These are phyloP conservation scores for Vinca major DNA, from an alignment of 305 asterid species.

Conservation along the genomic window DNA sequence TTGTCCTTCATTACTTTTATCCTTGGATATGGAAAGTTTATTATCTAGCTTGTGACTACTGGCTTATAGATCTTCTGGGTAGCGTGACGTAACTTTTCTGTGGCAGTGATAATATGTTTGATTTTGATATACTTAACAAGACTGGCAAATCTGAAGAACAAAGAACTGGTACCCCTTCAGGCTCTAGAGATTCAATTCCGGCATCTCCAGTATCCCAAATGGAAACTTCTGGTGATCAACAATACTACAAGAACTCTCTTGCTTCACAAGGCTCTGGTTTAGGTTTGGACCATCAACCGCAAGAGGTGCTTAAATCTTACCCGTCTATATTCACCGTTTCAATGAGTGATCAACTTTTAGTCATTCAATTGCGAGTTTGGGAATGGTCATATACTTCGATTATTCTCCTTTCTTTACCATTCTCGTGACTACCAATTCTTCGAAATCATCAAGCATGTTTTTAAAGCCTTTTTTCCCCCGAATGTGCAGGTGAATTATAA, in stretches of 20 bases:
- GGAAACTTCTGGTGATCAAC: conserved; percentile 22
- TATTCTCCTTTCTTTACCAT: neutral
- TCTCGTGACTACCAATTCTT: neutral
- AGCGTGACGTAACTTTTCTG: conserved; percentile 13
- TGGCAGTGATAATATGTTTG: conserved; percentile 35
- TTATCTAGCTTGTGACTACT: conserved; percentile 3
- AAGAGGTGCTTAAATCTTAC: conserved; percentile 31
- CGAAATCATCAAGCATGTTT: neutral
- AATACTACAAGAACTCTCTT: conserved; percentile 24
- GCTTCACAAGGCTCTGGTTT: conserved; percentile 26
- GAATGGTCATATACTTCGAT: conserved; percentile 9
- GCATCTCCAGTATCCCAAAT: conserved; percentile 19
- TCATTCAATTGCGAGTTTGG: conserved; percentile 12
- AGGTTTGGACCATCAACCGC: conserved; percentile 29
- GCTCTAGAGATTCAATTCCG: conserved; percentile 23
- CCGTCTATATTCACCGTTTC: conserved; percentile 21
- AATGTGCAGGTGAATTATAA: conserved; percentile 38
- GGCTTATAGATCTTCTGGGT: conserved; percentile 1
- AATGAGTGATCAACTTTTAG: conserved; percentile 30
- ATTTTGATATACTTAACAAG: conserved; percentile 25
- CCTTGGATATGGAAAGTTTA: conserved; percentile 1
- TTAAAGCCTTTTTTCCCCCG: neutral
- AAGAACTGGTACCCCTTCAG: conserved; percentile 20
- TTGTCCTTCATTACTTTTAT: conserved; percentile 6
- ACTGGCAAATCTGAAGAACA: conserved; percentile 27